These are phyloP conservation scores for Tricholoma saponaceum DNA, from an alignment of 768 basidiomycete genomes.

Conservation along the genomic window DNA sequence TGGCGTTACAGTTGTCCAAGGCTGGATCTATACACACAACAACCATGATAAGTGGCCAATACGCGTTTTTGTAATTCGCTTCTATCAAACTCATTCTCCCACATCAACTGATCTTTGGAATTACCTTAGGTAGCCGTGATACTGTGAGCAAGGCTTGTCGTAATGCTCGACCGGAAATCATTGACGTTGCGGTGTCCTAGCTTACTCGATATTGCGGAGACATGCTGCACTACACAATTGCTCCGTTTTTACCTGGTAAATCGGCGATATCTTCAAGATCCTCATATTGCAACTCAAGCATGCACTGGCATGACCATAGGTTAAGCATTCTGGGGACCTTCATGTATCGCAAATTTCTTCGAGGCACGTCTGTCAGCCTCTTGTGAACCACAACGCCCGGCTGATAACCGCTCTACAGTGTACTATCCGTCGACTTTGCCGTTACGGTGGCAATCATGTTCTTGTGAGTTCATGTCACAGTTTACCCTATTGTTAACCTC, in stretches of 20 bases:
- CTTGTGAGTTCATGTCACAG: background rate
- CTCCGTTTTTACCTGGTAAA: constrained; percentile 13
- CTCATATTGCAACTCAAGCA: background rate
- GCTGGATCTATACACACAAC: constrained; percentile 10
- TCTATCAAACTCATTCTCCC: background rate
- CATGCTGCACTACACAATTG: constrained; percentile 7
- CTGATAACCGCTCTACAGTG: background rate
- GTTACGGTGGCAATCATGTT: background rate
- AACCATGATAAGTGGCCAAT: constrained; percentile 7
- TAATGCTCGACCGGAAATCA: no score
- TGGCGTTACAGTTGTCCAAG: background rate
- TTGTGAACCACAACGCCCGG: background rate
- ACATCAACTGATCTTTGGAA: background rate
- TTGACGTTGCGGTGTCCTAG: no score
- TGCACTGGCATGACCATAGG: background rate
- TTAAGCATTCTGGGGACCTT: constrained; percentile 3
- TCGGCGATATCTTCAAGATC: background rate
- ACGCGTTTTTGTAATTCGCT: constrained; percentile 5
- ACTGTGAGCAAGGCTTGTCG: no score
- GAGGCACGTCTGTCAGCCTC: background rate
- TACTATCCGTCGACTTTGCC: background rate
- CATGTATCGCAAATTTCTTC: background rate
- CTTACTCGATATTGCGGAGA: no score
- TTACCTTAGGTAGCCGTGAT: constrained; percentile 3
- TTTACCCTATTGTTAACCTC: background rate